These are phyloP conservation scores for Codiaeum variegatum DNA, from an alignment of 441 rosid species.

Conservation along the genomic window DNA sequence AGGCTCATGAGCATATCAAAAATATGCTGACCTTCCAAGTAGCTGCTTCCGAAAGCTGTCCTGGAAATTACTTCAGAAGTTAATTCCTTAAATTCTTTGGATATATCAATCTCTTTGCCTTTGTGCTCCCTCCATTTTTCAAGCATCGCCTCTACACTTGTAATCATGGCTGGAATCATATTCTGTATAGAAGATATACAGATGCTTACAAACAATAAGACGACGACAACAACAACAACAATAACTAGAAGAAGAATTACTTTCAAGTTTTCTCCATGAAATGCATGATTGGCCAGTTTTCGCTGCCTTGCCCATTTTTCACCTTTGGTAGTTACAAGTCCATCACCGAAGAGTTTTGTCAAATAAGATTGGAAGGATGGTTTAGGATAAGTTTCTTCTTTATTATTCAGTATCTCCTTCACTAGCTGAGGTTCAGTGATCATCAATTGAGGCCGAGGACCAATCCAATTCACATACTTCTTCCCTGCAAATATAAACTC, in stretches of 20 bases:
- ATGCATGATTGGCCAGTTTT: conserved; percentile 38
- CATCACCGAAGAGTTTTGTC: conserved; percentile 31
- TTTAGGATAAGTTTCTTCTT: conserved; percentile 23
- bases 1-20: conserved; percentile 22
- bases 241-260: conserved; percentile 11
- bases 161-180: conserved; percentile 18
- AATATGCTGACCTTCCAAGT: conserved; percentile 24
- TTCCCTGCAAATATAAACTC: conserved; percentile 1
- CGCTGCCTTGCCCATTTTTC: conserved; percentile 34
- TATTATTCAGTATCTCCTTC: conserved; percentile 30
- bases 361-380: not conserved
- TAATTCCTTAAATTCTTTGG: conserved; percentile 25
- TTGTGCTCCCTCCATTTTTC: conserved; percentile 30
- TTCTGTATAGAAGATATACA: not conserved
- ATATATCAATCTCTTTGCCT: conserved; percentile 31
- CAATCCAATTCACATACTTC: conserved; percentile 31
- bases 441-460: conserved; percentile 27
- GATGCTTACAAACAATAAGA: not conserved
- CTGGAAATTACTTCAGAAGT: conserved; percentile 26
- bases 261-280: conserved; percentile 35
- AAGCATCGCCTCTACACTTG: conserved; percentile 28
- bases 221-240: not conserved
- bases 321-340: conserved; percentile 24
- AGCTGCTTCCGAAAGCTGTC: conserved; percentile 32
- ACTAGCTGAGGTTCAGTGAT: conserved; percentile 25